Percentiles rank a stretch among this genome's conserved stretches.
phyloP scores from a whole-genome alignment of 148 eudicot species.

The Diospyros lotus region DNA sequence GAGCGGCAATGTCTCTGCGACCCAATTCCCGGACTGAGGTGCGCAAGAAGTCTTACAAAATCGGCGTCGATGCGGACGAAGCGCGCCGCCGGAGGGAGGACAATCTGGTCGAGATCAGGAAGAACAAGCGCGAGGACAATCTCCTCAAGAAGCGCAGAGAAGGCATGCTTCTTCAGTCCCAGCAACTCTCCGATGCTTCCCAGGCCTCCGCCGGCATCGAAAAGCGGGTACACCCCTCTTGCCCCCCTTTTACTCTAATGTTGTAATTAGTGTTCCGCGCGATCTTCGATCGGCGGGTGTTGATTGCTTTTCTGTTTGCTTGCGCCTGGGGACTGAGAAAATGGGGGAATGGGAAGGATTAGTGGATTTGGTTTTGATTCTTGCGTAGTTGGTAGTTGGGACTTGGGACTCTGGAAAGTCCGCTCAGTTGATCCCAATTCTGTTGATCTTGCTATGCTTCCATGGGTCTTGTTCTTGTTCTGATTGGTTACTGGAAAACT shows the following conservation, averaged over 20 bases:
- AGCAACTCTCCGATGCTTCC: constrained; percentile 46
- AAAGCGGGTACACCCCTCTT: constrained; percentile 38
- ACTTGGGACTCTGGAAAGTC: background rate
- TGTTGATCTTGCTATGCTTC: background rate
- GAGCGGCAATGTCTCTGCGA: constrained; percentile 62
- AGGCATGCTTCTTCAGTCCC: constrained; percentile 47
- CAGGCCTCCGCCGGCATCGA: constrained; percentile 41
- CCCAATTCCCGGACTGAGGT: constrained; percentile 66
- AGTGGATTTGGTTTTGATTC: background rate
- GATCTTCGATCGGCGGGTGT: constrained; percentile 23
- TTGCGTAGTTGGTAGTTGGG: background rate
- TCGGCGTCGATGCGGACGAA: constrained; percentile 82
- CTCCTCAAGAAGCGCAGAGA: constrained; percentile 76
- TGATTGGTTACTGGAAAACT: background rate
- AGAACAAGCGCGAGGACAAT: constrained; percentile 78
- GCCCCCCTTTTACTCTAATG: constrained; percentile 1
- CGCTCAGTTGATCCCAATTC: background rate
- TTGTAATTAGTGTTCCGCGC: background rate
- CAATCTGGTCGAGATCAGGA: constrained; percentile 90
- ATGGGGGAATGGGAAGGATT: background rate
- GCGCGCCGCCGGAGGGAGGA: constrained; percentile 92
- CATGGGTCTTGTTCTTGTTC: background rate
- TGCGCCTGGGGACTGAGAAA: constrained; percentile 4
- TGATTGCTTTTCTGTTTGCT: background rate
- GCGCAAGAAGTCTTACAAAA: constrained; percentile 79